Conservation (phyloP, 495 filamentous ascomycete species). For the Penicilliopsis zonata region DNA sequence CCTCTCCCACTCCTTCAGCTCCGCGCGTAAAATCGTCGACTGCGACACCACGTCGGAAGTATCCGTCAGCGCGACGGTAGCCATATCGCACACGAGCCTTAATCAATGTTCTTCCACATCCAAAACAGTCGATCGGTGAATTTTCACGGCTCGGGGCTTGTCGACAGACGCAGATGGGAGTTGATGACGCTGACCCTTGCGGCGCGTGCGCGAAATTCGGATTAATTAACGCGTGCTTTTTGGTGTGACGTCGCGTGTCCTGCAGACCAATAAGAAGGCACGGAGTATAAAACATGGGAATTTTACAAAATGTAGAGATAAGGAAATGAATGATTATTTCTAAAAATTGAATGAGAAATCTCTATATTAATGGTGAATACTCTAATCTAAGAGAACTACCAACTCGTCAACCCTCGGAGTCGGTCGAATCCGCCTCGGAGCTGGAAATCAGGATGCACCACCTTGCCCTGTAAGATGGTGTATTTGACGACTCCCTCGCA, state of each 20-base stretch:
- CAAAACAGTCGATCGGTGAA: too few species aligned
- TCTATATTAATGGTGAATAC: too few species aligned
- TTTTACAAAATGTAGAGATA: too few species aligned
- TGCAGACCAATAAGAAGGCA: too few species aligned
- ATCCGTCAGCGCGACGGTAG: constrained; percentile 9
- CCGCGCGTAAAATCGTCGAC: constrained; percentile 42
- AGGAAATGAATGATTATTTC: too few species aligned
- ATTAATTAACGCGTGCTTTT: background rate
- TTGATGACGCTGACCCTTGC: background rate
- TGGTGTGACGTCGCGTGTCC: too few species aligned
- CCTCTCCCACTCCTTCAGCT: constrained; percentile 82
- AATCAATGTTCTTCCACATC: too few species aligned
- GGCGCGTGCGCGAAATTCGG: constrained; percentile 1
- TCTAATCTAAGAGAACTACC: constrained; percentile 43
- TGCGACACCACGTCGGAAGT: constrained; percentile 15
- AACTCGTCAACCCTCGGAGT: constrained; percentile 65
- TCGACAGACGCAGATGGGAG: background rate
- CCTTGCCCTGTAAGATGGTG: constrained; percentile 83
- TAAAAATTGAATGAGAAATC: too few species aligned
- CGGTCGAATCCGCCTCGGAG: constrained; percentile 85
- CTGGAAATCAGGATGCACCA: constrained; percentile 78
- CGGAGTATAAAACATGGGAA: background rate
- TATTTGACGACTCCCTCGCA: constrained; percentile 87
- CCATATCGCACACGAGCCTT: constrained; percentile 26
- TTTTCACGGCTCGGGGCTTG: too few species aligned